These are phyloP conservation scores for Trichoderma afroharzianum DNA, from an alignment of 2,329 filamentous ascomycete species.

Conservation along the genomic window DNA sequence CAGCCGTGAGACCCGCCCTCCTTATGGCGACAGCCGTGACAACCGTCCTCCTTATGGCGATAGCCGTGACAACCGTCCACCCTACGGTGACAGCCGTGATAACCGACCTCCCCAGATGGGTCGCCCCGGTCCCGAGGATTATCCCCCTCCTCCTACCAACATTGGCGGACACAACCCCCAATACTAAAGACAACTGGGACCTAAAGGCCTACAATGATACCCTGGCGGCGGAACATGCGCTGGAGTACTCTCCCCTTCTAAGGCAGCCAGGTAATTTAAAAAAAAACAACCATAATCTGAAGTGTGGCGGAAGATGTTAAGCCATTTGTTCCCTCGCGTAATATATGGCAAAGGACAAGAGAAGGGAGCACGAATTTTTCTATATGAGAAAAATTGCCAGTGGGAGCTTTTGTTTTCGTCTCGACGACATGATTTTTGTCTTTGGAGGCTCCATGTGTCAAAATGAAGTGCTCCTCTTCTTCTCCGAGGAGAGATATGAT, in stretches of 20 bases:
- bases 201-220: slow-evolving; percentile 12
- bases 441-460: slow-evolving; percentile 4
- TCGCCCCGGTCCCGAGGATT: slow-evolving; percentile 45
- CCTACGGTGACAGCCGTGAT: slow-evolving; percentile 55
- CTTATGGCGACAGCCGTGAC: slow-evolving; percentile 53
- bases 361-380: background rate
- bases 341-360: background rate
- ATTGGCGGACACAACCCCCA: slow-evolving; percentile 47
- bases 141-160: slow-evolving; percentile 38
- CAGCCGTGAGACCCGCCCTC: slow-evolving; percentile 38
- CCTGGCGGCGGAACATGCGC: slow-evolving; percentile 10
- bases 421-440: background rate
- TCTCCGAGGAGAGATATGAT: background rate
- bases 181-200: slow-evolving; percentile 38
- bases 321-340: background rate
- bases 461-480: background rate
- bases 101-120: slow-evolving; percentile 27
- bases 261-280: background rate
- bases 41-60: slow-evolving; percentile 50
- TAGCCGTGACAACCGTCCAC: slow-evolving; percentile 37
- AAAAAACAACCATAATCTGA: background rate
- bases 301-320: background rate
- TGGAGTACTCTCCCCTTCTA: slow-evolving; percentile 12
- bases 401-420: background rate
- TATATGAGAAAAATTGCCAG: background rate